Conservation (phyloP, 306 rosid genomes). For the Pyrus communis region DNA sequence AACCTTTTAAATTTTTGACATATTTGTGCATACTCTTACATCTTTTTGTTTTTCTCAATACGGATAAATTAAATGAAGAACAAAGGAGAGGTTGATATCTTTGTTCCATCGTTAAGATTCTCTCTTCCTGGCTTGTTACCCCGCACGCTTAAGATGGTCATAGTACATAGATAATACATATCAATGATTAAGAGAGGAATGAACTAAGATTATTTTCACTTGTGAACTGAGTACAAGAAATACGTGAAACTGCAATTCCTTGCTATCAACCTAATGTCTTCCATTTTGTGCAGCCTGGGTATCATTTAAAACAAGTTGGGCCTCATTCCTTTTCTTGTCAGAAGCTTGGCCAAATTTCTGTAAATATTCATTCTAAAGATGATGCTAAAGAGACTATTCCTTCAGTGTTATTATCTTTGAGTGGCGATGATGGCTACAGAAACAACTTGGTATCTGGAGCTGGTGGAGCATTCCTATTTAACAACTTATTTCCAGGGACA, state of each 20-base stretch:
- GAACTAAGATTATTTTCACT: neutral
- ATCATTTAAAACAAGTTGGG: constrained; percentile 73
- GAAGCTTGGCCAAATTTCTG: constrained; percentile 93
- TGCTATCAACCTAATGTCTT: constrained; percentile 5
- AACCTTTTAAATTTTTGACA: neutral
- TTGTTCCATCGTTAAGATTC: neutral
- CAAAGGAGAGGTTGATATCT: neutral
- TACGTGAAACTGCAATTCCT: constrained; percentile 14
- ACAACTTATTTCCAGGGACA: constrained; percentile 83
- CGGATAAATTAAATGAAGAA: neutral
- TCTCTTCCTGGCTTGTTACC: neutral
- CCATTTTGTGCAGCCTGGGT: constrained; percentile 64
- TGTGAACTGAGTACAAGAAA: neutral
- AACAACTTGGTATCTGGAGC: constrained; percentile 80
- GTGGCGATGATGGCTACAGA: constrained; percentile 90
- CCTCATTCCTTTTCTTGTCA: constrained; percentile 80
- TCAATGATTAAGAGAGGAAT: neutral
- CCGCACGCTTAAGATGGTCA: neutral
- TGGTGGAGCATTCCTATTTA: constrained; percentile 73
- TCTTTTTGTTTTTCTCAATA: neutral
- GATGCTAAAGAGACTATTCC: constrained; percentile 68
- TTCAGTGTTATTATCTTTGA: constrained; percentile 84
- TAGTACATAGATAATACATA: neutral
- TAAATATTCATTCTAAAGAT: constrained; percentile 59
- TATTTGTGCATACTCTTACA: neutral